Evolutionary conservation across 192 early-diverging fungal genomes (phyloP).

Genomic region (Piromyces finnis): DNA sequence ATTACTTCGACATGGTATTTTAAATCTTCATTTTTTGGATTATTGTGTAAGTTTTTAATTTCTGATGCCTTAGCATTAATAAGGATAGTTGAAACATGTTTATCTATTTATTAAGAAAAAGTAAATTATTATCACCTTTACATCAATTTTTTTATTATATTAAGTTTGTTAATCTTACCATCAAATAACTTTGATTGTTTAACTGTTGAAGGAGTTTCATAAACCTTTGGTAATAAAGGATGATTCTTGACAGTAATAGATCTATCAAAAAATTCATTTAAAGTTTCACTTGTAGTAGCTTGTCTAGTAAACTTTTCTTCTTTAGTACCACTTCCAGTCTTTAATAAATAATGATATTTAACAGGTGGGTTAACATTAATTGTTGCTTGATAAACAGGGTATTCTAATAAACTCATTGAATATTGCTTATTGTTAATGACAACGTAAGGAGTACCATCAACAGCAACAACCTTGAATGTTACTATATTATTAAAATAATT

Average conservation of each 20-base stretch:
- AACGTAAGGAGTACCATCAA: background rate
- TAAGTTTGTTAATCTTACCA: background rate
- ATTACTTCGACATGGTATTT: too few species aligned
- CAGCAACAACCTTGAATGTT: background rate
- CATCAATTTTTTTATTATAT: too few species aligned
- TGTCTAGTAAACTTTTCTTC: background rate
- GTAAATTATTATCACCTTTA: too few species aligned
- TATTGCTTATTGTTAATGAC: background rate
- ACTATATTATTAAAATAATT: too few species aligned
- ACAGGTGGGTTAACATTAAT: background rate
- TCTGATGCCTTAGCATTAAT: too few species aligned
- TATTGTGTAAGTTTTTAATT: too few species aligned
- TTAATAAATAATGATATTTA: background rate
- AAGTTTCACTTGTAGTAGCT: background rate
- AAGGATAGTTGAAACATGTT: too few species aligned
- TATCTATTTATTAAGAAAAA: too few species aligned
- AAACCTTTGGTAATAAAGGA: background rate
- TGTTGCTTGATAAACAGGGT: background rate
- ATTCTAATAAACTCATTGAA: background rate
- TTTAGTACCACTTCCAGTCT: background rate
- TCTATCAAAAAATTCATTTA: background rate
- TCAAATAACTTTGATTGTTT: background rate
- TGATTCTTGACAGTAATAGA: background rate
- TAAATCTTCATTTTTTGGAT: too few species aligned
- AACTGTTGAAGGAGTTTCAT: background rate